Evolutionary conservation across 805 yeast species (phyloP).

Genomic region (Isabelozyma heimii): DNA sequence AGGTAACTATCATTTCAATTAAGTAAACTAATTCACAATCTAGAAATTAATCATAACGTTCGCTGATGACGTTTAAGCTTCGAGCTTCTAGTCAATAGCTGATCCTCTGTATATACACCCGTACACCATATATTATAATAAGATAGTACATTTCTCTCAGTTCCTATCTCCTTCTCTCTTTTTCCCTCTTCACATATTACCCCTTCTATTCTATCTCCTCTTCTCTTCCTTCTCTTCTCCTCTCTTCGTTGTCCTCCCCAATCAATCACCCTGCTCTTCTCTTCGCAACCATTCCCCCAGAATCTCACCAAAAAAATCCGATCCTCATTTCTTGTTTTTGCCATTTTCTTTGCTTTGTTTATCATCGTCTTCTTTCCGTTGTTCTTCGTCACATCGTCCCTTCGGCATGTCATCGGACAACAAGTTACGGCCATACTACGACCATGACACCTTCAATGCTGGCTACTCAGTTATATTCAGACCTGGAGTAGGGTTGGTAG

Average conservation of each 20-base stretch:
- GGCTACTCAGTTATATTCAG: constrained; percentile 59
- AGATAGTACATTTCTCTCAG: neutral
- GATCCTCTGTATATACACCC: no score
- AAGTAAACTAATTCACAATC: no score
- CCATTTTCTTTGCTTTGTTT: no score
- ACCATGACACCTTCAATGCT: constrained; percentile 63
- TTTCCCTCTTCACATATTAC: no score
- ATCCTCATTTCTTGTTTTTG: neutral
- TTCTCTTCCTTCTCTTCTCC: neutral
- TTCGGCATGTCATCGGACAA: neutral
- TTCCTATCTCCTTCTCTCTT: neutral
- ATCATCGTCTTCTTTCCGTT: neutral
- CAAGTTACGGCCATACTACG: constrained; percentile 64
- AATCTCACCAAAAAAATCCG: neutral
- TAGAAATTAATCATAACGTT: no score
- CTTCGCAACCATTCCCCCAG: neutral
- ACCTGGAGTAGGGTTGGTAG: constrained; percentile 62
- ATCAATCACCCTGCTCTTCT: neutral
- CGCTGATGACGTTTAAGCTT: no score
- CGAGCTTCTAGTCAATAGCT: no score
- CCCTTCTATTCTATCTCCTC: neutral
- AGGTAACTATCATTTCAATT: no score
- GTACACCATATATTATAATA: no score
- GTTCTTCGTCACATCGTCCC: neutral
- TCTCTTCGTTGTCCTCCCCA: neutral